Conservation (phyloP, 164 flowering plant genomes). For the Buxus sempervirens region DNA sequence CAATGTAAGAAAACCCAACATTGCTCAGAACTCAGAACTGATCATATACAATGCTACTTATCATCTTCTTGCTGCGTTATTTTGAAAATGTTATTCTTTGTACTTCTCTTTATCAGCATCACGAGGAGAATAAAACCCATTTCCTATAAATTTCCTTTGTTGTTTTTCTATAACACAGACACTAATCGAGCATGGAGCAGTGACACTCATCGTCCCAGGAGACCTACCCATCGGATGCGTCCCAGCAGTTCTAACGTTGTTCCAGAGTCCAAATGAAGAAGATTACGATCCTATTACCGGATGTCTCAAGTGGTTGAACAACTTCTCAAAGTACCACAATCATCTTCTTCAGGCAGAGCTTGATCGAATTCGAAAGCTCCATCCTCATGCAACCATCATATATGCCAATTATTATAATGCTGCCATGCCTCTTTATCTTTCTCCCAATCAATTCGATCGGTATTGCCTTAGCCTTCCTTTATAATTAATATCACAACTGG, state of each 20-base stretch:
- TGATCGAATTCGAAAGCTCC: constrained; percentile 6
- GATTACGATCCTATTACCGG: constrained; percentile 26
- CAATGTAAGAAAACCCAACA: constrained; percentile 13
- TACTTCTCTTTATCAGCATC: neutral
- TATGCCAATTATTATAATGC: constrained; percentile 36
- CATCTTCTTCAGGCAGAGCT: constrained; percentile 16
- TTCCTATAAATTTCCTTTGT: too few species aligned
- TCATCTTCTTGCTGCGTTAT: too few species aligned
- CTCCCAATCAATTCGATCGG: constrained; percentile 22
- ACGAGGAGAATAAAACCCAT: too few species aligned
- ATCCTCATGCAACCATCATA: constrained; percentile 27
- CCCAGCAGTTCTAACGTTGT: constrained; percentile 9
- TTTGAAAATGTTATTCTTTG: too few species aligned
- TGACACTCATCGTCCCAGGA: constrained; percentile 28
- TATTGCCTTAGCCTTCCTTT: too few species aligned
- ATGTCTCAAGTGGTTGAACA: constrained; percentile 21
- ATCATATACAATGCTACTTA: too few species aligned
- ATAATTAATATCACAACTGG: too few species aligned
- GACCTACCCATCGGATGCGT: constrained; percentile 30
- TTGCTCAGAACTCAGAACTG: too few species aligned
- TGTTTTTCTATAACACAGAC: too few species aligned
- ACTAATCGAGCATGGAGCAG: constrained; percentile 24
- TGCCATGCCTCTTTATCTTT: constrained; percentile 15
- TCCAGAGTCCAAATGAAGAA: constrained; percentile 6
- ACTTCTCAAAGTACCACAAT: constrained; percentile 24